phyloP scores from a whole-genome alignment of 2,329 filamentous ascomycete genomes.

The Blastomyces parvus region DNA sequence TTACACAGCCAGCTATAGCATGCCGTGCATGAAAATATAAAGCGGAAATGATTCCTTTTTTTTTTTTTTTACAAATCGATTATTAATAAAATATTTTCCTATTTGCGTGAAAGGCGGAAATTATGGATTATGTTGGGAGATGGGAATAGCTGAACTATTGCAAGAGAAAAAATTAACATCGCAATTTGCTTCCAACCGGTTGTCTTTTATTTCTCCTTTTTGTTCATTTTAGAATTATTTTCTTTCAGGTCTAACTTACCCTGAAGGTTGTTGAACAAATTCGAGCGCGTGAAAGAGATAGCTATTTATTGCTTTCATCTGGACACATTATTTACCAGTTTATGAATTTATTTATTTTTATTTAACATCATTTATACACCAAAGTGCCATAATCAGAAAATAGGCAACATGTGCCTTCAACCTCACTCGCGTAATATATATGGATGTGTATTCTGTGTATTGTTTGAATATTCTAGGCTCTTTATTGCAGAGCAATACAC shows the following conservation, averaged over 20 bases:
- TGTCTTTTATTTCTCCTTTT: no score
- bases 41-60: background rate
- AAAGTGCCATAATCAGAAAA: background rate
- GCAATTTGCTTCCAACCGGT: no score
- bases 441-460: background rate
- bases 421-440: background rate
- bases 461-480: background rate
- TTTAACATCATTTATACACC: background rate
- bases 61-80: background rate
- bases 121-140: no score
- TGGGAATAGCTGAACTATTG: no score
- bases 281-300: no score
- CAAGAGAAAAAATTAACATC: no score
- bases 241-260: no score
- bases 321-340: background rate
- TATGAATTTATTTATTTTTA: background rate
- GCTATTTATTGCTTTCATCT: no score
- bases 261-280: no score
- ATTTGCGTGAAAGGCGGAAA: no score
- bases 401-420: background rate
- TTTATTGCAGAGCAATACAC: constrained; percentile 48
- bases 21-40: background rate
- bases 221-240: no score
- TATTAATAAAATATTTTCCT: no score
- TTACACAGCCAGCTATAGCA: background rate